phyloP scores from a whole-genome alignment of 352 stramenopile genomes.

The Pythium myriotylum region DNA sequence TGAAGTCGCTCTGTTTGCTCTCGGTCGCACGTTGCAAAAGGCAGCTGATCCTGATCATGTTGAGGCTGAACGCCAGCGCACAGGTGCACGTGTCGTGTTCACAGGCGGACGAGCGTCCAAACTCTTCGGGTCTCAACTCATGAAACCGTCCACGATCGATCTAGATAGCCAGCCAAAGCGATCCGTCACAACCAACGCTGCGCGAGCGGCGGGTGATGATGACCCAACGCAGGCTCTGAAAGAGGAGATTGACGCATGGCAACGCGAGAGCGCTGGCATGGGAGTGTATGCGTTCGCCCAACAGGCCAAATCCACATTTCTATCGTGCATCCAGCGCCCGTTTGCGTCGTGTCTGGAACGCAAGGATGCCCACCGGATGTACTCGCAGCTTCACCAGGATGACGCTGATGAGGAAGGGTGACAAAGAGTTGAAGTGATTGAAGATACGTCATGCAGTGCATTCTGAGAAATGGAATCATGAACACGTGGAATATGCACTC shows the following conservation, averaged over 20 bases:
- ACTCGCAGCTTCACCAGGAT: conserved; percentile 21
- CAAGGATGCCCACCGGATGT: conserved; percentile 17
- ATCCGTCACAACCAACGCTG: background rate
- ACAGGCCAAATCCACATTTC: conserved; percentile 3
- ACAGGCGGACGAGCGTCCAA: conserved; percentile 66
- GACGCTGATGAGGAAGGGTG: conserved; percentile 27
- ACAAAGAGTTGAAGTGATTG: background rate
- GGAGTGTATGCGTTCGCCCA: conserved; percentile 3
- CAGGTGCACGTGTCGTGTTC: conserved; percentile 61
- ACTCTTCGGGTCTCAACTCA: conserved; percentile 66
- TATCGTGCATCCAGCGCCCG: conserved; percentile 21
- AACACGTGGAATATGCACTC: too few relatives aligned
- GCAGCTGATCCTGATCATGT: conserved; percentile 37
- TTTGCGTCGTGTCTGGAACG: conserved; percentile 22
- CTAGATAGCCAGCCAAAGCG: conserved; percentile 11
- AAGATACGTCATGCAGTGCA: too few relatives aligned
- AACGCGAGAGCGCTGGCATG: conserved; percentile 2
- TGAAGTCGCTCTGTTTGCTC: conserved; percentile 42
- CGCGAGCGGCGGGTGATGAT: conserved; percentile 25
- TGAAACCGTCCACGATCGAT: conserved; percentile 65
- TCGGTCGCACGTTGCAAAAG: conserved; percentile 48
- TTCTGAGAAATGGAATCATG: too few relatives aligned
- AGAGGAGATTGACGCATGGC: conserved; percentile 29
- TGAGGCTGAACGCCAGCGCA: conserved; percentile 26
- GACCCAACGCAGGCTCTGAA: conserved; percentile 25